These are phyloP conservation scores for Letharia lupina DNA, from an alignment of 495 filamentous ascomycete species.

Conservation along the genomic window DNA sequence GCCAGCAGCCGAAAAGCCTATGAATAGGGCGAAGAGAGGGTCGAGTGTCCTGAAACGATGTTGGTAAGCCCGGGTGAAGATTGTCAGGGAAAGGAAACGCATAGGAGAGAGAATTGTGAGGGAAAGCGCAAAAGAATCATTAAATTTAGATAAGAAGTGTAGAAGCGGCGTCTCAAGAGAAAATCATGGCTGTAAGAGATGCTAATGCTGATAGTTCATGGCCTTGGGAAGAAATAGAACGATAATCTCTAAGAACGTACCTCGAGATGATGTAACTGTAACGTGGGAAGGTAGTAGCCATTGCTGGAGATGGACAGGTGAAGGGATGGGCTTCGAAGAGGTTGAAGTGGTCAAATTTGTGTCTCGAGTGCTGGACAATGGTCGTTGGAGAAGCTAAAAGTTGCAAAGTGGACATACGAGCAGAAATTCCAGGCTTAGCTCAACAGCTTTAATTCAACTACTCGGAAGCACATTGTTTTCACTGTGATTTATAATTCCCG, in stretches of 20 bases:
- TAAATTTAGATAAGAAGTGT: neutral
- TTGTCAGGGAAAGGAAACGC: neutral
- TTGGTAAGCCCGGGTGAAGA: neutral
- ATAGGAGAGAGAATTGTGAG: neutral
- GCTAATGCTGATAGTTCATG: neutral
- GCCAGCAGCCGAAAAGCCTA: conserved; percentile 57
- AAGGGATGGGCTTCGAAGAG: neutral
- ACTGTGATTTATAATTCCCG: neutral
- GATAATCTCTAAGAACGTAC: neutral
- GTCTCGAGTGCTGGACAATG: neutral
- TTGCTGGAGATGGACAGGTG: neutral
- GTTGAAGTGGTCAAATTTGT: neutral
- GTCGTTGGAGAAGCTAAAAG: neutral
- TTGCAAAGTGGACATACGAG: neutral
- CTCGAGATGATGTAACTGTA: conserved; percentile 21
- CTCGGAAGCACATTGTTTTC: neutral
- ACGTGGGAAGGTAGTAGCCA: conserved; percentile 14
- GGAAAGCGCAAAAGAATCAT: too few relatives aligned
- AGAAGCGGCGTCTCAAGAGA: neutral
- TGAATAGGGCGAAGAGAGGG: conserved; percentile 76
- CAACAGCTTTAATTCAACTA: neutral
- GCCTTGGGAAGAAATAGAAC: too few relatives aligned
- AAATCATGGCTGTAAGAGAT: neutral
- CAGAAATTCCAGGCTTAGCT: neutral
- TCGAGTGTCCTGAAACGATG: conserved; percentile 53